Evolutionary conservation across 306 rosid species (phyloP), one percentile per base, ranked within the genome.

Genomic region (Fragaria vesca): DNA sequence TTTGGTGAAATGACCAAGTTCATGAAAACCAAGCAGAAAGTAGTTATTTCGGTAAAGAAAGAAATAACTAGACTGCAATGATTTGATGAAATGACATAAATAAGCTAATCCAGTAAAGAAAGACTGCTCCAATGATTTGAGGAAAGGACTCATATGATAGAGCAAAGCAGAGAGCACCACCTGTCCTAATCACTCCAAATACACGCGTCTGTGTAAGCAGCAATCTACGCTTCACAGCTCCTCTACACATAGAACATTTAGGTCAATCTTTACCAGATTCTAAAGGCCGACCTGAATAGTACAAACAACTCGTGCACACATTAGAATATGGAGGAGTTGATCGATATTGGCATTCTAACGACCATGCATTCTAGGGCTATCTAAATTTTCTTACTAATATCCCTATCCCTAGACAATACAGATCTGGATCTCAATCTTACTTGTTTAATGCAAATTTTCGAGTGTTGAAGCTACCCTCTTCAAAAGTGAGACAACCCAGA

Each of bases 231-330:
- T 81, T 81, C 81, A 74, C 54, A 34, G 52, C 20, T 65, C 71
- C 24, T 38, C 26, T 6, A 38, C 71, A 36, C 6, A 32, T 5
- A 12, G 17, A 71, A 8, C 46, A 71, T 71, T 30, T 30, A 48
- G 46, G 45, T 50, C 57, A 8, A 34, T 66, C 21, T 36, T 38
- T 6, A 32, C 42, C 38, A 47, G 54, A 69, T 30, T 40, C 2
- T 9, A 61, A 50, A 71, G 12, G 58, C 73, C 57, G 80, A 66
- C 78, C 47, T 45, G 46, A 28, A 13, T 60, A 18, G 20, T 75
- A 81, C 78, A 80, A 46, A 43, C 82, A 85, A 79, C 55, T 80
- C 88, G 81, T 83, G 91, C 83, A 68, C 57, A 74, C 26, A 52
- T 47, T 81, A 54, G 50, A 75, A 69, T 36, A 72, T 13, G 40